phyloP scores from a whole-genome alignment of 176 grass and related monocot genomes.

The Raddia guianensis region DNA sequence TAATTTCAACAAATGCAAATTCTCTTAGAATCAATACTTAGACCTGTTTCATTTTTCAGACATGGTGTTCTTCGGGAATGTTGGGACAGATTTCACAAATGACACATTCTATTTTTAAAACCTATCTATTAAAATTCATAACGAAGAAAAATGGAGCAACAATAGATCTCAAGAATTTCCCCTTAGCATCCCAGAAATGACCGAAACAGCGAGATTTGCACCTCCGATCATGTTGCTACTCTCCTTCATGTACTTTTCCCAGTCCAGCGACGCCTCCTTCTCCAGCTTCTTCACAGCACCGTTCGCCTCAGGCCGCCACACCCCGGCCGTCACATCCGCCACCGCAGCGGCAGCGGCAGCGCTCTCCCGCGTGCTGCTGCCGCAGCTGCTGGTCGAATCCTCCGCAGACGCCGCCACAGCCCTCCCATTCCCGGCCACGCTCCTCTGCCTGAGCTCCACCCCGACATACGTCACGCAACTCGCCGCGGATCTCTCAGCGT shows the following conservation, averaged over 20 bases:
- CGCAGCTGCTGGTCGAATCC: conserved; percentile 56
- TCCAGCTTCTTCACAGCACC: conserved; percentile 59
- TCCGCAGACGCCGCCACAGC: conserved; percentile 23
- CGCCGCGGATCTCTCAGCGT: conserved; percentile 51
- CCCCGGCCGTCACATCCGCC: conserved; percentile 13
- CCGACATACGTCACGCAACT: conserved; percentile 64
- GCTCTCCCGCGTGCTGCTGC: conserved; percentile 55
- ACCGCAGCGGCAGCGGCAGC: conserved; percentile 33
- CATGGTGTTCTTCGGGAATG: not conserved
- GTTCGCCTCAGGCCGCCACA: conserved; percentile 53
- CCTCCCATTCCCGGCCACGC: conserved; percentile 51
- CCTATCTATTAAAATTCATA: no score
- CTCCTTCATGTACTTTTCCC: conserved; percentile 74
- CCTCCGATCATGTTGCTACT: conserved; percentile 62
- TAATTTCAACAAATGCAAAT: not conserved
- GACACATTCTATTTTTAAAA: not conserved
- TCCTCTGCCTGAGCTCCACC: conserved; percentile 87
- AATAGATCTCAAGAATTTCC: not conserved
- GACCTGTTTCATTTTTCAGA: not conserved
- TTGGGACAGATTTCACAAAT: not conserved
- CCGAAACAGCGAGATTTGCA: conserved; percentile 30
- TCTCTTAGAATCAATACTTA: conserved; percentile 7
- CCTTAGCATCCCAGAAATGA: not conserved
- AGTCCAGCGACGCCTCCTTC: conserved; percentile 82
- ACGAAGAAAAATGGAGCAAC: not conserved